Conservation (phyloP, 202 grass and related monocot species). For the Setaria viridis region DNA sequence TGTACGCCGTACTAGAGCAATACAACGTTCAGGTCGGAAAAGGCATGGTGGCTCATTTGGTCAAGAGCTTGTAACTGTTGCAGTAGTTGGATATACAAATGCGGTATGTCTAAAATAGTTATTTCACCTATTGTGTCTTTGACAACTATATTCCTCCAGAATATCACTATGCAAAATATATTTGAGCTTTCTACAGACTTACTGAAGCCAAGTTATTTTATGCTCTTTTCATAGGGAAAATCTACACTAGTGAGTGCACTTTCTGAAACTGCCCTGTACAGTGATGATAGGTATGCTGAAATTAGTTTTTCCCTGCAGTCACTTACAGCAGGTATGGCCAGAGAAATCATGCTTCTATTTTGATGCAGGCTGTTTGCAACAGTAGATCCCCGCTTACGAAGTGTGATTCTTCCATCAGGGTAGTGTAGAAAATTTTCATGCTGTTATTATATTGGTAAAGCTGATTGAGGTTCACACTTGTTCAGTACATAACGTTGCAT, state of each 20-base stretch:
- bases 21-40: conserved; percentile 84
- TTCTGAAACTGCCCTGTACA: conserved; percentile 82
- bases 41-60: conserved; percentile 83
- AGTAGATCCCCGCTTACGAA: conserved; percentile 92
- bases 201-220: conserved; percentile 3
- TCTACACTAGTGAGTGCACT: conserved; percentile 95
- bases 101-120: conserved; percentile 66
- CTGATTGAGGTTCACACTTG: conserved; percentile 19
- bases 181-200: conserved; percentile 36
- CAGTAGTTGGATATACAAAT: conserved; percentile 97
- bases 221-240: conserved; percentile 75
- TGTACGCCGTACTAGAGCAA: conserved; percentile 74
- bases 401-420: conserved; percentile 97
- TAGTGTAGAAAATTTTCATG: conserved; percentile 47
- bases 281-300: conserved; percentile 80
- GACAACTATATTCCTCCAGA: conserved; percentile 28
- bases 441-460: conserved; percentile 34
- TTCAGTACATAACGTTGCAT: conserved; percentile 38
- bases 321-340: conserved; percentile 10
- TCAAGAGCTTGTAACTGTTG: conserved; percentile 82
- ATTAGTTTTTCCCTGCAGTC: conserved; percentile 32
- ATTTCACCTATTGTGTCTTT: conserved; percentile 43
- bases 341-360: conserved; percentile 48
- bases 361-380: conserved; percentile 88
- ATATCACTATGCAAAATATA: conserved; percentile 25